phyloP scores from a whole-genome alignment of 352 stramenopile species.

The Globisporangium uncinulatum region DNA sequence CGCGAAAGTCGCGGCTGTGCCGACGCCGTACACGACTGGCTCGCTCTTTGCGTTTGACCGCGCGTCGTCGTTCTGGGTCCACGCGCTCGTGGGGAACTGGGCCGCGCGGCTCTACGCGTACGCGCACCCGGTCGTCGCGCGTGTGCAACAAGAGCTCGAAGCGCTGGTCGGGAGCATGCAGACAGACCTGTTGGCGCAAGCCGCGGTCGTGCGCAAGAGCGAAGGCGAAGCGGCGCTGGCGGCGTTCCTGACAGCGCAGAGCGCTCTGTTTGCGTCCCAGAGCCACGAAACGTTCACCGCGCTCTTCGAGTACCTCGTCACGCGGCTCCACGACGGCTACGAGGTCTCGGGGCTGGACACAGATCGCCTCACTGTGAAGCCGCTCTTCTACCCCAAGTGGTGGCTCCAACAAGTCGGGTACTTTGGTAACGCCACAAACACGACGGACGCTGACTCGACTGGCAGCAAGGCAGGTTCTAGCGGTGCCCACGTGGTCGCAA shows the following conservation, averaged over 20 bases:
- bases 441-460: background rate
- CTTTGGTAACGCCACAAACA: slow-evolving; percentile 13
- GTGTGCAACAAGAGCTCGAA: slow-evolving; percentile 57
- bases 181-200: slow-evolving; percentile 27
- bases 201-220: slow-evolving; percentile 26
- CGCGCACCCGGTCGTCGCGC: slow-evolving; percentile 50
- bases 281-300: slow-evolving; percentile 44
- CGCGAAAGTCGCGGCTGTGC: slow-evolving; percentile 45
- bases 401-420: slow-evolving; percentile 78
- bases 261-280: slow-evolving; percentile 37
- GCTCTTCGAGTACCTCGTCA: slow-evolving; percentile 69
- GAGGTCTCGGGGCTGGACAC: slow-evolving; percentile 51
- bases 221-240: slow-evolving; percentile 40
- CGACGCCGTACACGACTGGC: slow-evolving; percentile 37
- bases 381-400: slow-evolving; percentile 82
- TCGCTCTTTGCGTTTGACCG: slow-evolving; percentile 67
- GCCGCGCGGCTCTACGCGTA: slow-evolving; percentile 68
- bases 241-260: slow-evolving; percentile 54
- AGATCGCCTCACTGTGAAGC: slow-evolving; percentile 30
- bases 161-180: slow-evolving; percentile 31
- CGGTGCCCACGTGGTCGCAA: slow-evolving; percentile 5
- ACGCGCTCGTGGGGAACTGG: slow-evolving; percentile 85
- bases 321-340: slow-evolving; percentile 82
- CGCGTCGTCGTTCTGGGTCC: slow-evolving; percentile 67
- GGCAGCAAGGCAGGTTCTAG: background rate